Base-by-base conservation (phyloP, 257 asterid genomes). In the Echium plantagineum region DNA sequence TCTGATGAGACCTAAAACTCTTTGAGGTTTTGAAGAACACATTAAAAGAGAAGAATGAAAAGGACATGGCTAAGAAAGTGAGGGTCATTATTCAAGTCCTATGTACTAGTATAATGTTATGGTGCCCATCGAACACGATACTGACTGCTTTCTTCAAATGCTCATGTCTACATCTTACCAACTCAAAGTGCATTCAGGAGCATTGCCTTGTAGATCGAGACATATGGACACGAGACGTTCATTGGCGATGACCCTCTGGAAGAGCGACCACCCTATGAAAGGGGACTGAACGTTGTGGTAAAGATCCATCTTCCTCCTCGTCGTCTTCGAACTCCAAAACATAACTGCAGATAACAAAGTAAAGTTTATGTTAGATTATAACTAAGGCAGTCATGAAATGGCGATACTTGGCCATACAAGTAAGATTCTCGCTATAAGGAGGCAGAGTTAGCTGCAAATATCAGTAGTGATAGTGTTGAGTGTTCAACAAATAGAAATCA, bases 251-350 rank as follows among this genome's bases (percentile, higher is more conserved):
- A 64, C 87, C 90, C 20, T 82, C 89, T 0, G 97, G 97, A 56
- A 91, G 94, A 63, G 89, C 82, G 31, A 91, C 98, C 24, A 91
- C 97, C 66, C 86, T 76, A 72, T 88, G 85, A 84, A 85, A 91
- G 31, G 98, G 94, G 19, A 91, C 94, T 20, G 46, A 61, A 58
- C 96, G 78, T 72, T 72, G 87, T 3, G 98, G 98, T 76, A 91
- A 73, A 58, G 84, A 71, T 64, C 98, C 98, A 52, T 85, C 96
- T 77, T 91, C 98, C 70, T 91, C 98, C 13, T 91, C 98, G 15
- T 88, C 98, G 9, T 42, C 49, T 42, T 91, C 98, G 35, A 91
- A 91, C 62, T 88, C 97, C 81, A 91, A 69, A 47, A 85, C 71
- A 48, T 88, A 91, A 72, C 97, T 91, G 94, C 63, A 58, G 60